Evolutionary conservation across 2,329 filamentous ascomycete species (phyloP).

Genomic region (Hymenoscyphus repandus): DNA sequence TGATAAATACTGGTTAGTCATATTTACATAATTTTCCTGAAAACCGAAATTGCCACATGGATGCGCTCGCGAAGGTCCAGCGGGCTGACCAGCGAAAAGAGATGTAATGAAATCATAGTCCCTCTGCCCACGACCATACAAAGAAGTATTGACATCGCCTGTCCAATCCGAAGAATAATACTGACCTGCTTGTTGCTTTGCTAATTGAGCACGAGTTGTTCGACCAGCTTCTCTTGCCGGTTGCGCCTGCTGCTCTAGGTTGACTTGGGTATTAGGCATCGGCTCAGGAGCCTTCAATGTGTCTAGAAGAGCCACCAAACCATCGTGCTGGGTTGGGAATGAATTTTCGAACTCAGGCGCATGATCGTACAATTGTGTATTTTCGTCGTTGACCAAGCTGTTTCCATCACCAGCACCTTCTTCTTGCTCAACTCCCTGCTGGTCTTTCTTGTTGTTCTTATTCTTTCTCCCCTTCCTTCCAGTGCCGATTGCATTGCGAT

Average conservation of each 20-base stretch:
- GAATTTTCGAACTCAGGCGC: conserved; percentile 6
- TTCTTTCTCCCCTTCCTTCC: conserved; percentile 25
- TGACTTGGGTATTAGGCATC: conserved; percentile 10
- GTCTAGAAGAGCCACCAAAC: conserved; percentile 8
- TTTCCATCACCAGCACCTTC: conserved; percentile 6
- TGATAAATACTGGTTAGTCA: conserved; percentile 20
- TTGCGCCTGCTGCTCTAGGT: conserved; percentile 5
- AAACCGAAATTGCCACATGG: conserved; percentile 5
- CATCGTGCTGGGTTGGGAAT: conserved; percentile 14
- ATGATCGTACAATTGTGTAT: conserved; percentile 2
- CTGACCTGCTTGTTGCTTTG: conserved; percentile 30
- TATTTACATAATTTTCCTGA: background rate
- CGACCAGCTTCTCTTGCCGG: conserved; percentile 10
- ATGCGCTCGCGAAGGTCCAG: conserved; percentile 8
- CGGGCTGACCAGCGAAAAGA: conserved; percentile 12
- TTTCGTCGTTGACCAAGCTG: conserved; percentile 4
- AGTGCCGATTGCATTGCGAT: conserved; percentile 27
- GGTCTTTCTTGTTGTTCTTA: conserved; percentile 24
- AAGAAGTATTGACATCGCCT: conserved; percentile 3
- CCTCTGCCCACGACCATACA: background rate
- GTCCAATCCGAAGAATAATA: conserved; percentile 20
- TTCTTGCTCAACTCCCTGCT: conserved; percentile 9
- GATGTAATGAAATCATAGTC: conserved; percentile 6
- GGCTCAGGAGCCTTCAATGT: conserved; percentile 6
- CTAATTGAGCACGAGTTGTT: conserved; percentile 25